Conservation (phyloP, 192 early-diverging fungal genomes). For the Coemansia furcata region DNA sequence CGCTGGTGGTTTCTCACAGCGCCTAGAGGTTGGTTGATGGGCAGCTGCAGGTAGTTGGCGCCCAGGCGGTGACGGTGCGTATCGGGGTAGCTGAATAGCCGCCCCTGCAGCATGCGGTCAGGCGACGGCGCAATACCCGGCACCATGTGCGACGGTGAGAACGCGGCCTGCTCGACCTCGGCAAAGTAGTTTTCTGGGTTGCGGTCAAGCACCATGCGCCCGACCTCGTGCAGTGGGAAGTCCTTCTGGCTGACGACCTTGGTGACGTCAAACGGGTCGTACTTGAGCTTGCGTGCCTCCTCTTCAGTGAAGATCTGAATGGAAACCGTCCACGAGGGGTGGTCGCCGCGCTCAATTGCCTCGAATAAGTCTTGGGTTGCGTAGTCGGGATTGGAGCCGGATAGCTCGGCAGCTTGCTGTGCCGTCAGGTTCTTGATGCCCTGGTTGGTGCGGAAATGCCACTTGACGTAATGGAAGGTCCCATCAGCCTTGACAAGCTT, state of each 20-base stretch:
- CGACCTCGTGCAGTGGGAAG: constrained; percentile 62
- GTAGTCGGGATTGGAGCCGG: constrained; percentile 58
- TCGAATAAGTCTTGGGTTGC: constrained; percentile 62
- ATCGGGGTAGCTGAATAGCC: constrained; percentile 72
- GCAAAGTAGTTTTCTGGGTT: constrained; percentile 77
- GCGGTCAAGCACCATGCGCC: constrained; percentile 68
- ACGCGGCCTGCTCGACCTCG: constrained; percentile 71
- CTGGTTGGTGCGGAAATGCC: constrained; percentile 78
- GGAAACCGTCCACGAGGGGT: constrained; percentile 65
- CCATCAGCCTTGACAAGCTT: constrained; percentile 67
- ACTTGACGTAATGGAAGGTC: constrained; percentile 68
- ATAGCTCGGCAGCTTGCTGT: constrained; percentile 53
- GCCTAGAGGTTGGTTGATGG: constrained; percentile 61
- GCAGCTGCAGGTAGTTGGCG: constrained; percentile 70
- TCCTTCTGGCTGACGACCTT: constrained; percentile 67
- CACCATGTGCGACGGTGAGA: constrained; percentile 66
- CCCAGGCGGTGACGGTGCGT: constrained; percentile 68
- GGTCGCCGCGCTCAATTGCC: constrained; percentile 60
- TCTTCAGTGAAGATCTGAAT: constrained; percentile 63
- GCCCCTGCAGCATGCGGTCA: constrained; percentile 71
- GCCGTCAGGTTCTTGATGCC: constrained; percentile 59
- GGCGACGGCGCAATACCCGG: constrained; percentile 67
- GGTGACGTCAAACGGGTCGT: constrained; percentile 69
- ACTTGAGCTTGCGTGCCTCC: constrained; percentile 60
- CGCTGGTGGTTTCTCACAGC: constrained; percentile 64